Evolutionary conservation across 2,329 filamentous ascomycete genomes (phyloP).

Genomic region (Biscogniauxia marginata): DNA sequence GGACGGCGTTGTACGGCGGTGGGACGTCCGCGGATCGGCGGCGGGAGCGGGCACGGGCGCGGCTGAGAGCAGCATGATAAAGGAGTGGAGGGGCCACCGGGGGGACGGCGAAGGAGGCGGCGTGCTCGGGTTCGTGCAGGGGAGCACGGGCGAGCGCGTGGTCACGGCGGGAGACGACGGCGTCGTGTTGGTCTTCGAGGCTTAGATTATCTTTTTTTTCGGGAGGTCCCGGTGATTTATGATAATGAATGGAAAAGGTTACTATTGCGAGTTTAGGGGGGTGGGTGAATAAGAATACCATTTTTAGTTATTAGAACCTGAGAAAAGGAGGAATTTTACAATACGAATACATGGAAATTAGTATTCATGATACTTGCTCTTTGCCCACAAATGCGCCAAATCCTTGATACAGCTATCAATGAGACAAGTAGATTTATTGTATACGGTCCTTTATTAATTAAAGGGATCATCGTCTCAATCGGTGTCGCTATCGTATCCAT

Average conservation of each 20-base stretch:
- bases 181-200: conserved; percentile 66
- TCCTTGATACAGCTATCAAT: no score
- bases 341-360: no score
- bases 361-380: no score
- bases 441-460: no score
- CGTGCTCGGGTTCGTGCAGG: conserved; percentile 87
- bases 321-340: no score
- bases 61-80: conserved; percentile 70
- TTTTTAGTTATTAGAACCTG: no score
- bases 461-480: no score
- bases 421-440: no score
- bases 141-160: conserved; percentile 68
- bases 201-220: conserved; percentile 29
- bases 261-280: no score
- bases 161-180: conserved; percentile 91
- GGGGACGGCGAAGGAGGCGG: conserved; percentile 84
- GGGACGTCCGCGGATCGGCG: conserved; percentile 68
- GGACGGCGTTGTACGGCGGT: conserved; percentile 85
- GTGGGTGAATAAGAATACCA: no score
- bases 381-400: no score
- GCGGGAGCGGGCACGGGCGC: conserved; percentile 50
- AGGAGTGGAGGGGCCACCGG: conserved; percentile 88
- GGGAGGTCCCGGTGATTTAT: not conserved
- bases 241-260: not conserved
- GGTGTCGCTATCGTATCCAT: no score